Evolutionary conservation across 331 rosid species (phyloP).

Genomic region (Ulmus americana): DNA sequence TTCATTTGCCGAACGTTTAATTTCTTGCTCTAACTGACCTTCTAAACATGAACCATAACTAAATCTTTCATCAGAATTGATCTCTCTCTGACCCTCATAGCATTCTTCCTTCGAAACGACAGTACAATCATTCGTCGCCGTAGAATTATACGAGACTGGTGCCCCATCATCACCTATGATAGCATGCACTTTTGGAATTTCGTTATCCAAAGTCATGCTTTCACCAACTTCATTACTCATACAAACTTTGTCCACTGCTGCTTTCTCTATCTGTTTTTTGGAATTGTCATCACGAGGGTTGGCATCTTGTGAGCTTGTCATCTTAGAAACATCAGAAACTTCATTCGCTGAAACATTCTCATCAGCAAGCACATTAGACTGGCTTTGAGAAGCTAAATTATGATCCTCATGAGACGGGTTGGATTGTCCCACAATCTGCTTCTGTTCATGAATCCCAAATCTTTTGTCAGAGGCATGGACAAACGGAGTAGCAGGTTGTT

Average conservation of each 20-base stretch:
- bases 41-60: slow-evolving; percentile 22
- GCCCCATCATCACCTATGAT: slow-evolving; percentile 25
- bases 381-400: slow-evolving; percentile 21
- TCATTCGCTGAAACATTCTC: slow-evolving; percentile 19
- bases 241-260: slow-evolving; percentile 13
- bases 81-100: slow-evolving; percentile 27
- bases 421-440: slow-evolving; percentile 21
- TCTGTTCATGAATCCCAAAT: slow-evolving; percentile 18
- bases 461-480: slow-evolving; percentile 25
- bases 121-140: slow-evolving; percentile 31
- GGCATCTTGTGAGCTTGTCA: slow-evolving; percentile 10
- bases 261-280: slow-evolving; percentile 6
- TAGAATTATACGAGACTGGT: slow-evolving; percentile 30
- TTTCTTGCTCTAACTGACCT: slow-evolving; percentile 26
- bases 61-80: slow-evolving; percentile 15
- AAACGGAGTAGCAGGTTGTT: slow-evolving; percentile 26
- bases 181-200: slow-evolving; percentile 33
- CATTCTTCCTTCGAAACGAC: slow-evolving; percentile 20
- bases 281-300: slow-evolving; percentile 8
- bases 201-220: slow-evolving; percentile 23
- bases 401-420: slow-evolving; percentile 19
- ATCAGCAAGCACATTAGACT: slow-evolving; percentile 15
- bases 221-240: slow-evolving; percentile 18
- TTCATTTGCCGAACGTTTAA: slow-evolving; percentile 10
- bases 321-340: slow-evolving; percentile 13